Evolutionary conservation across 2,329 filamentous ascomycete genomes (phyloP), one percentile per base, ranked within the genome.

Genomic region (Fusarium pilosicola): DNA sequence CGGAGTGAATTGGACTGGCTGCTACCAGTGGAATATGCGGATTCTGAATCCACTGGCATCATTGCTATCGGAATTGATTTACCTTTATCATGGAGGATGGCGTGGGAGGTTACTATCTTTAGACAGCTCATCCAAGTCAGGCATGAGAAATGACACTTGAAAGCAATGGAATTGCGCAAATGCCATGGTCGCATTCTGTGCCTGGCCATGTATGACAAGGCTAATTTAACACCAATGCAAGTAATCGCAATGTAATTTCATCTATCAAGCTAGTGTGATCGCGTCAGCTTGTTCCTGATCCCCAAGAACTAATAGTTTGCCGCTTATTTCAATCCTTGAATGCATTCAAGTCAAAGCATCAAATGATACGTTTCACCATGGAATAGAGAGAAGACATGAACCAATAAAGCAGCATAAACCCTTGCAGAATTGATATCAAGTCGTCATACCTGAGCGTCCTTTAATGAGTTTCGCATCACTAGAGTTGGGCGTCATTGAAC

Each of bases 1-100:
- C 26, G 68, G 71, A 68, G 71, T 68, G 58, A 69, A 74, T 57
- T 61, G 71, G 56, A 69, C 59, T 71, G 71, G 70, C 70, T 65
- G 44, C 32, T 39, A 56, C 42, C 52, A 46, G 71, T 56, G 71
- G 70, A 60, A 55, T 32, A 41, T 42, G 63, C 32, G 61, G 64
- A 69, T 56, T 63, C 69, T 62, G 68, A 57, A 65, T 57, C 65
- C 57, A 49, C 52, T 49, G 61, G 54, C 48, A 71, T 64, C 22
- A 42, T 46, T 68, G 38, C 66, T 49, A 51, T 52, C 48, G 48
- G 61, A 41, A 68, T 63, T 65, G 58, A 42, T 62, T 73, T 65
- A 38, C 30, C 30, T 46, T 60, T 60, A 52, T 48, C 57, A 72
- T 54, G 70, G 30, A 41, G 45, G 46, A 34, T 24, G 44, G 69